These are phyloP conservation scores for Syncephalastrum monosporum DNA, from an alignment of 371 early-diverging fungal species.

Conservation along the genomic window DNA sequence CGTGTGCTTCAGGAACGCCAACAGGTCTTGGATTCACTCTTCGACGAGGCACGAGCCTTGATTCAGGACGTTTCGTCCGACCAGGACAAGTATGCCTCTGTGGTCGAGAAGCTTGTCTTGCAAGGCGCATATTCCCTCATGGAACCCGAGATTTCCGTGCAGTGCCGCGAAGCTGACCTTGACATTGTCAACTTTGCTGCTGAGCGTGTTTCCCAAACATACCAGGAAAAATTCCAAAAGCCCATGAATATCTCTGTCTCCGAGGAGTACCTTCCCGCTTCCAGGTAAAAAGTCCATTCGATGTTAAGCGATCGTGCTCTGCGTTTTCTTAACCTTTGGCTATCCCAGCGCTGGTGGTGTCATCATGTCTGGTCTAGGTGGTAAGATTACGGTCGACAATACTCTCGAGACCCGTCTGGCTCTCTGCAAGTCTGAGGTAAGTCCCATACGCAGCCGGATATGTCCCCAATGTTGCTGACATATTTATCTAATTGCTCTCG, in stretches of 20 bases:
- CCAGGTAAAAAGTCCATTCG: conserved; percentile 23
- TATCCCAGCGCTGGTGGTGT: conserved; percentile 85
- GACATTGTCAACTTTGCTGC: conserved; percentile 60
- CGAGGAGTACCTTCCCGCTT: conserved; percentile 50
- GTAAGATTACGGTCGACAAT: conserved; percentile 83
- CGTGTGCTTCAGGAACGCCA: conserved; percentile 88
- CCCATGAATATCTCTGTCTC: conserved; percentile 56
- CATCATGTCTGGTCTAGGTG: conserved; percentile 71
- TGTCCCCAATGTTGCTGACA: not conserved
- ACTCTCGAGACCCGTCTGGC: conserved; percentile 90
- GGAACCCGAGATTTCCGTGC: conserved; percentile 73
- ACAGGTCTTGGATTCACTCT: conserved; percentile 77
- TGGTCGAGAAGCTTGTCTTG: conserved; percentile 72
- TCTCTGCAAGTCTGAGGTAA: conserved; percentile 71
- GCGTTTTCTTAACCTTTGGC: not conserved
- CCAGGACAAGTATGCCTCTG: conserved; percentile 50
- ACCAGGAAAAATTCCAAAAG: conserved; percentile 56
- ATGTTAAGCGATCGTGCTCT: not conserved
- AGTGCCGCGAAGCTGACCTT: conserved; percentile 74
- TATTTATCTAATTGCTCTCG: not conserved
- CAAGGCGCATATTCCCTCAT: conserved; percentile 85
- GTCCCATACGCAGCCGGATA: not conserved
- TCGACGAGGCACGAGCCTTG: conserved; percentile 57
- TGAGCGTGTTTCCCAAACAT: conserved; percentile 57
- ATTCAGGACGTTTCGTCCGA: conserved; percentile 61